Conservation (phyloP, 2,329 filamentous ascomycete genomes). For the Fusarium nurragi region DNA sequence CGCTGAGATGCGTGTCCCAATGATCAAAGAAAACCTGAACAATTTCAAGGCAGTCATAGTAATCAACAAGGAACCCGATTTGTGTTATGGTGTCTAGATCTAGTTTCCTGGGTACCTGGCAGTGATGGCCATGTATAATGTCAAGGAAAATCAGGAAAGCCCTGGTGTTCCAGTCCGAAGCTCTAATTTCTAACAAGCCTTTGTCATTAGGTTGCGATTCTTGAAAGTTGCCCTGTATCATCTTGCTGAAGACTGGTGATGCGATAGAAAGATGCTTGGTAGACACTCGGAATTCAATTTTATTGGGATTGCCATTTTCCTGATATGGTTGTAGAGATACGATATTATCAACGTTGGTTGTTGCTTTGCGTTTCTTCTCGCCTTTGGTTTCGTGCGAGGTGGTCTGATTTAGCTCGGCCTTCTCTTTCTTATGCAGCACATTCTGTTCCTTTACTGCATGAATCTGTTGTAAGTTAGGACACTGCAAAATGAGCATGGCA, state of each 20-base stretch:
- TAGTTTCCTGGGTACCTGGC: fast-evolving
- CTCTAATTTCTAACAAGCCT: background rate
- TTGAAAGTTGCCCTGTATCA: background rate
- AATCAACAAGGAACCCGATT: background rate
- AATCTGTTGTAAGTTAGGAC: background rate
- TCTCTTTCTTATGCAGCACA: background rate
- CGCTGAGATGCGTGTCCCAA: fast-evolving
- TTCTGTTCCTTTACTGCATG: no score
- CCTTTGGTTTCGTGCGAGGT: no score
- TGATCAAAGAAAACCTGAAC: background rate
- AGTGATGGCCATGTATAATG: background rate
- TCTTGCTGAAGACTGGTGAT: background rate
- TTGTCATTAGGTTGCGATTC: background rate
- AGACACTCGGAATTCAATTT: background rate
- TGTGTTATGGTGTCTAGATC: background rate
- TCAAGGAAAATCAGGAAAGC: background rate
- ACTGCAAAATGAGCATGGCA: background rate
- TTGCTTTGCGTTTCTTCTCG: background rate
- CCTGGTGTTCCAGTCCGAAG: background rate
- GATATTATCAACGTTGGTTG: background rate
- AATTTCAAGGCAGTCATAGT: background rate
- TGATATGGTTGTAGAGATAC: background rate
- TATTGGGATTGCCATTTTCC: background rate
- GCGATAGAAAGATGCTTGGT: background rate
- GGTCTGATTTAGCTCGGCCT: no score